Evolutionary conservation across 2,329 filamentous ascomycete species (phyloP).

Genomic region (Ophiostoma montium): DNA sequence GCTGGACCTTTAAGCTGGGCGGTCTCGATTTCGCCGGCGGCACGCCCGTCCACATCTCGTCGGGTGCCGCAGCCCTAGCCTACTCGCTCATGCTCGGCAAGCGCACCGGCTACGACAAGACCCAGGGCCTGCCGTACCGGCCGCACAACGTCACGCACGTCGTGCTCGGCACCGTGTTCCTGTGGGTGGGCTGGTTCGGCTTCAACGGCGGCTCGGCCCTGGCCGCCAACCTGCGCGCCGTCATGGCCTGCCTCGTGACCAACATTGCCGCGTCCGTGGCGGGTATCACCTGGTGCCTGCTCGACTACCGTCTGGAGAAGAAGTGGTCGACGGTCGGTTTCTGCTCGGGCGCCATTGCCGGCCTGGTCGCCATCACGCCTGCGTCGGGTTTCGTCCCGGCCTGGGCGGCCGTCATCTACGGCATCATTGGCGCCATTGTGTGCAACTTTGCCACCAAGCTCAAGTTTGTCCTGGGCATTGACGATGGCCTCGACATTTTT

Average conservation of each 20-base stretch:
- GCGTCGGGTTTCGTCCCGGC: constrained; percentile 72
- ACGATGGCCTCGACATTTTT: constrained; percentile 82
- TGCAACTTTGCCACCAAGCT: constrained; percentile 88
- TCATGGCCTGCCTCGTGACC: constrained; percentile 78
- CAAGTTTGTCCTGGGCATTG: constrained; percentile 68
- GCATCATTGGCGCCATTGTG: constrained; percentile 57
- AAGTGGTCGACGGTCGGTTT: constrained; percentile 93
- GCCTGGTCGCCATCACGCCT: constrained; percentile 77
- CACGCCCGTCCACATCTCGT: constrained; percentile 79
- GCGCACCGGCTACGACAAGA: constrained; percentile 65
- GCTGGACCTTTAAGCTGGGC: constrained; percentile 69
- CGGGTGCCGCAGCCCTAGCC: constrained; percentile 68
- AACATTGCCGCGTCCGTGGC: constrained; percentile 75
- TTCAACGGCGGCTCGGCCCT: constrained; percentile 84
- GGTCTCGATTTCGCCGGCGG: constrained; percentile 82
- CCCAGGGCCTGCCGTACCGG: constrained; percentile 73
- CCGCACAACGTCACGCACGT: constrained; percentile 90
- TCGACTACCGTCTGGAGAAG: constrained; percentile 77
- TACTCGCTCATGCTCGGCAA: constrained; percentile 90
- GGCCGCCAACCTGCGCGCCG: constrained; percentile 65
- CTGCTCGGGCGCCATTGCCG: constrained; percentile 80
- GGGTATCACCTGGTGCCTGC: constrained; percentile 76
- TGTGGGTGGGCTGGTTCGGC: constrained; percentile 93
- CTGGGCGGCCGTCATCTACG: constrained; percentile 72
- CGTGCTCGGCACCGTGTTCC: constrained; percentile 81